A percentile compares a stretch with the other conserved stretches of the same genome.
phyloP scores from a whole-genome alignment of 352 stramenopile species.

The Pythium oligandrum region DNA sequence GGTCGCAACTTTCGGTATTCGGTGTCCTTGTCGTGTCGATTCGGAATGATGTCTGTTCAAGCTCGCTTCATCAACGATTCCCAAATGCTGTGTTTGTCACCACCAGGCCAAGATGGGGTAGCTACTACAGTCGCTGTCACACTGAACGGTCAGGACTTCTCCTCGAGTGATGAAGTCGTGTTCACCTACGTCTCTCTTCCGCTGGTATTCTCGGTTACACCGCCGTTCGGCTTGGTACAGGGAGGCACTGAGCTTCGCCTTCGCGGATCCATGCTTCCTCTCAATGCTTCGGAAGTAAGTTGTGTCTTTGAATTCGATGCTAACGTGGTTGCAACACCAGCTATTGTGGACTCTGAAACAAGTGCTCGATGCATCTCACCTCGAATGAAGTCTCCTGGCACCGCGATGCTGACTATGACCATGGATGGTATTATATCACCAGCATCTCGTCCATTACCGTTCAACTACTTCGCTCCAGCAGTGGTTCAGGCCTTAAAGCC shows the following conservation, averaged over 20 bases:
- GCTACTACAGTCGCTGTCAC: conserved; percentile 38
- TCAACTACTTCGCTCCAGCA: conserved; percentile 29
- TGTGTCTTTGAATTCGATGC: conserved; percentile 7
- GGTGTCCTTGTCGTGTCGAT: conserved; percentile 43
- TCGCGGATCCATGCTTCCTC: conserved; percentile 19
- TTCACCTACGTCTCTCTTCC: conserved; percentile 56
- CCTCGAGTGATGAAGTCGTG: background rate
- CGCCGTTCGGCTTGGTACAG: conserved; percentile 22
- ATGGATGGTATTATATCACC: background rate
- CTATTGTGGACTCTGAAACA: background rate
- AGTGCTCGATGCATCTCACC: too few species aligned
- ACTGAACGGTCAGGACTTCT: conserved; percentile 69
- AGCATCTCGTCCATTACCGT: conserved; percentile 16
- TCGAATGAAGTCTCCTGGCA: too few species aligned
- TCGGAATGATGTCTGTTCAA: conserved; percentile 30
- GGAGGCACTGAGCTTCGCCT: conserved; percentile 34
- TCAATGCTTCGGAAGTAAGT: too few species aligned
- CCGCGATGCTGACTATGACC: too few species aligned
- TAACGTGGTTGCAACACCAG: background rate
- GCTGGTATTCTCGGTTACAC: conserved; percentile 35
- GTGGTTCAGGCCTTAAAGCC: conserved; percentile 40
- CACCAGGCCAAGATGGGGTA: conserved; percentile 22
- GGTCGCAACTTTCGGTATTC: conserved; percentile 69
- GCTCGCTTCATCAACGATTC: conserved; percentile 61
- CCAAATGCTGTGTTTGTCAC: conserved; percentile 50